phyloP scores from a whole-genome alignment of 352 stramenopile genomes.

The Globisporangium uncinulatum region DNA sequence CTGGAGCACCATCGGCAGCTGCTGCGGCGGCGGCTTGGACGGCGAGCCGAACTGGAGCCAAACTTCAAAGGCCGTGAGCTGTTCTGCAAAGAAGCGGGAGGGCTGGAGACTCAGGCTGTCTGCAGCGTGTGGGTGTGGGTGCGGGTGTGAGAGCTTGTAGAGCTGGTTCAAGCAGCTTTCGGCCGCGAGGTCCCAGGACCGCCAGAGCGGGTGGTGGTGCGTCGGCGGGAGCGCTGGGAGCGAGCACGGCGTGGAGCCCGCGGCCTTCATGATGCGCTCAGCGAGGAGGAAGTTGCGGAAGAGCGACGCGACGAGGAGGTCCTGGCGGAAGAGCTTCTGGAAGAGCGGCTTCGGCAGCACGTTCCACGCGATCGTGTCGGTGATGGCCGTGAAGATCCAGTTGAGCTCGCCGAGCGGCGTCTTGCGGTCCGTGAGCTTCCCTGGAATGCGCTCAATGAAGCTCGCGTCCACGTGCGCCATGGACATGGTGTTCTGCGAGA shows the following conservation, averaged over 20 bases:
- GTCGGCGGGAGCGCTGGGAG: constrained; percentile 93
- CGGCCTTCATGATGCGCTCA: constrained; percentile 95
- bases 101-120: constrained; percentile 56
- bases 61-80: constrained; percentile 98
- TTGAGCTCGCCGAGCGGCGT: constrained; percentile 97
- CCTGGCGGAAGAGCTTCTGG: constrained; percentile 98
- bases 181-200: constrained; percentile 97
- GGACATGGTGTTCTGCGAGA: constrained; percentile 89
- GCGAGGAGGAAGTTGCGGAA: constrained; percentile 98
- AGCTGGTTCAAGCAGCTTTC: constrained; percentile 97
- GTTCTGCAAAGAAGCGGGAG: constrained; percentile 97
- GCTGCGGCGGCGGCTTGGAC: constrained; percentile 90
- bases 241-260: constrained; percentile 84
- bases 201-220: constrained; percentile 96
- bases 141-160: constrained; percentile 75
- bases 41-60: constrained; percentile 96
- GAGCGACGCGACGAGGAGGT: constrained; percentile 97
- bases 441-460: constrained; percentile 85
- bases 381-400: constrained; percentile 99
- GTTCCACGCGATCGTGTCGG: constrained; percentile 99
- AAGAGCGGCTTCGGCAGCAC: constrained; percentile 95
- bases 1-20: constrained; percentile 98
- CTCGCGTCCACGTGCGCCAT: constrained; percentile 83
- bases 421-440: constrained; percentile 93
- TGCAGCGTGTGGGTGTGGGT: constrained; percentile 40